Evolutionary conservation across 371 early-diverging fungal genomes (phyloP), one percentile per base, ranked within the genome.

Genomic region (Actinomucor elegans): DNA sequence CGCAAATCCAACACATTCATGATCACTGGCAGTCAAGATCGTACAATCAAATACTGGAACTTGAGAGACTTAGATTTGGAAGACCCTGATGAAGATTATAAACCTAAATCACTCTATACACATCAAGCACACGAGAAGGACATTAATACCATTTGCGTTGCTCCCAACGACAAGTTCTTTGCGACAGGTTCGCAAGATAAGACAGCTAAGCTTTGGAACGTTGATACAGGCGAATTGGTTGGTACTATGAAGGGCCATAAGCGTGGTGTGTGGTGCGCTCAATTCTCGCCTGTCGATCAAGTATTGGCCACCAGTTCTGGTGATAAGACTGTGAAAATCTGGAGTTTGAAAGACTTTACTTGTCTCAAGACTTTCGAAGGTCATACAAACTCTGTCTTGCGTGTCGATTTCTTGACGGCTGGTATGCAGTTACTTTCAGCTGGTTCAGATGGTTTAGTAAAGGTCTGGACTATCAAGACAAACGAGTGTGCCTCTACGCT

Each of bases 101-200:
- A 71, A 5, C 80, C 83, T 38, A 85, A 80, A 49, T 79, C 96
- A 1, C 66, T 82, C 28, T 97, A 85, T 64, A 98, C 96, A 18
- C 83, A 93, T 70, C 89, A 88, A 63, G 97, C 96, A 0, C 99
- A 99, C 73, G 98, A 96, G 27, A 96, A 95, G 75, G 98, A 98
- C 66, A 96, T 99, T 66, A 97, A 99, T 64, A 80, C 94, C 2
- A 81, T 99, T 24, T 83, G 91, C 26, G 81, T 99, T 24, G 85
- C 97, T 3, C 96, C 96, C 3, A 95, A 94, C 71, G 94, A 96
- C 67, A 84, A 87, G 47, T 61, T 92, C 12, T 93, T 99, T 78
- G 98, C 96, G 0, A 94, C 97, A 6, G 98, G 92, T 17, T 95
- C 97, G 24, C 97, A 97, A 67, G 99, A 99, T 75, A 97, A 94